These are phyloP conservation scores for Botrytis cinerea DNA, from an alignment of 2,329 filamentous ascomycete genomes.

Conservation along the genomic window DNA sequence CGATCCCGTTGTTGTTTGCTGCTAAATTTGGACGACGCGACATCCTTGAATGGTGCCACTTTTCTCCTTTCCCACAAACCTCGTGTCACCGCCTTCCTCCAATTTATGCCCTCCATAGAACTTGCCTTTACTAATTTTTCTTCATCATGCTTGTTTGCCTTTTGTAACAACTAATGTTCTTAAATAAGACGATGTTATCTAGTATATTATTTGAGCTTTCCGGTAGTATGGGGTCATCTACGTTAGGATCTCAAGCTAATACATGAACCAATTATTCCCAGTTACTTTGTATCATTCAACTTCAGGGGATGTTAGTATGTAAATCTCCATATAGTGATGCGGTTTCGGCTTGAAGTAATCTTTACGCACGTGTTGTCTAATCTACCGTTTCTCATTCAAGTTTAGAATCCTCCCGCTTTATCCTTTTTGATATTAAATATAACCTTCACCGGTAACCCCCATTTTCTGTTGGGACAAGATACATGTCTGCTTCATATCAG, in stretches of 20 bases:
- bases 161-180: neutral
- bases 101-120: neutral
- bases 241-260: neutral
- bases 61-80: no score
- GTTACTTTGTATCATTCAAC: neutral
- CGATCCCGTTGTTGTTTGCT: neutral
- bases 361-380: neutral
- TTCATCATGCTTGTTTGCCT: neutral
- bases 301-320: neutral
- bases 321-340: neutral
- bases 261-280: neutral
- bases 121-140: neutral
- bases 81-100: neutral
- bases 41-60: neutral
- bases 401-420: neutral
- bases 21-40: neutral
- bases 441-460: neutral
- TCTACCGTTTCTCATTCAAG: neutral
- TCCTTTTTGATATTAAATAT: neutral
- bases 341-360: neutral
- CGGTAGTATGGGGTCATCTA: neutral
- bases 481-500: neutral
- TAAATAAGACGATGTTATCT: no score
- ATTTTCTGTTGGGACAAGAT: neutral
- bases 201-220: neutral